Evolutionary conservation across 2,329 filamentous ascomycete species (phyloP).

Genomic region (Alternaria arbusti): DNA sequence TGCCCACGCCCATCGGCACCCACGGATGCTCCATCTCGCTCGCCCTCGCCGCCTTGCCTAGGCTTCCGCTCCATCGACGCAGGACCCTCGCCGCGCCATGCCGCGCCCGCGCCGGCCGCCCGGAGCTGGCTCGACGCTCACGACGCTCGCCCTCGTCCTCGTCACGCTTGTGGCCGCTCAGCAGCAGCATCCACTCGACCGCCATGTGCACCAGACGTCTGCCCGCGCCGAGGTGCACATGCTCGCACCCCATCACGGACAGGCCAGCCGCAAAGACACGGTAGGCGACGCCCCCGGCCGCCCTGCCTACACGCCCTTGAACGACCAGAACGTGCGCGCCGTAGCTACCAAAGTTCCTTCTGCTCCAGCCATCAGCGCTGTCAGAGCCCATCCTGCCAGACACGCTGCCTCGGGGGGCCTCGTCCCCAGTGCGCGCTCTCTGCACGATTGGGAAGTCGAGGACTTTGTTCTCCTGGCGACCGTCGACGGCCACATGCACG

Average conservation of each 20-base stretch:
- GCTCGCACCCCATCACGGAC: constrained; percentile 12
- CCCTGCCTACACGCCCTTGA: constrained; percentile 33
- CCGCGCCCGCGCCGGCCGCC: constrained; percentile 50
- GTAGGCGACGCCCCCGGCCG: constrained; percentile 29
- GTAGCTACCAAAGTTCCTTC: constrained; percentile 75
- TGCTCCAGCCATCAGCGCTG: constrained; percentile 89
- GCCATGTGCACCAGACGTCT: constrained; percentile 29
- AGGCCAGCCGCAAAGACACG: constrained; percentile 14
- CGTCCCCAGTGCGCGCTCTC: constrained; percentile 83
- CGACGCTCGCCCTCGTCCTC: constrained; percentile 45
- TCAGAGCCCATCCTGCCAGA: constrained; percentile 86
- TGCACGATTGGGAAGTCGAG: constrained; percentile 99
- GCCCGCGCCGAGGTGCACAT: constrained; percentile 36
- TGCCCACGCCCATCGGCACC: constrained; percentile 18
- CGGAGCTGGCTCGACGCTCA: constrained; percentile 46
- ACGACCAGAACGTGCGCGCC: constrained; percentile 80
- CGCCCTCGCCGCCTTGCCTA: constrained; percentile 35
- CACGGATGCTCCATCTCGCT: constrained; percentile 44
- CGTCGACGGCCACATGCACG: constrained; percentile 96
- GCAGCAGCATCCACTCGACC: constrained; percentile 49
- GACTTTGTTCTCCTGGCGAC: constrained; percentile 99
- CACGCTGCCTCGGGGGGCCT: constrained; percentile 55
- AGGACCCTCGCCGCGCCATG: constrained; percentile 45
- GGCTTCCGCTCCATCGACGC: constrained; percentile 35
- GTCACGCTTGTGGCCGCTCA: constrained; percentile 49